Base-by-base conservation (phyloP, 441 rosid genomes). In the Metrosideros polymorpha region DNA sequence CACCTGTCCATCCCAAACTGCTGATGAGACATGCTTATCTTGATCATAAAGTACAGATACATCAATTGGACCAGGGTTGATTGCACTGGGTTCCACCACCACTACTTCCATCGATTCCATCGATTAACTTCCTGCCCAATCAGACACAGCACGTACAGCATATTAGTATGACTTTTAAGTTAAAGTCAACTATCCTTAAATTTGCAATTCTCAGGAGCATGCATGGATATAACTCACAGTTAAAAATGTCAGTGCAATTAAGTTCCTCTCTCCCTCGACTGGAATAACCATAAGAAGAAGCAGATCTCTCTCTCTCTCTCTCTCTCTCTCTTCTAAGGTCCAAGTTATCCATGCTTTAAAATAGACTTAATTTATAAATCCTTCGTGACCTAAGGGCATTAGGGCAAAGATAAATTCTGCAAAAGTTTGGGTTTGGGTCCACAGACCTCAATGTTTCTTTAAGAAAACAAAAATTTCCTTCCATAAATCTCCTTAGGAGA, bases 1-100 rank as follows among this genome's bases (percentile, higher is more conserved):
- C 82, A 96, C 99, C 99, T 97, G 99, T 85, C 99, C 99, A 77
- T 96, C 99, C 99, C 99, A 97, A 87, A 97, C 98, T 55, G 98
- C 99, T 12, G 97, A 90, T 61, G 99, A 97, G 24, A 97, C 99
- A 88, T 97, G 99, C 89, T 95, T 96, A 85, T 96, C 99, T 91
- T 97, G 98, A 92, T 97, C 99, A 89, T 94, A 97, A 25, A 97
- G 94, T 12, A 96, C 90, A 87, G 91, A 87, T 59, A 88, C 93
- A 87, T 95, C 96, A 85, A 97, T 82, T 24, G 99, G 98, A 51
- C 99, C 98, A 35, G 98, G 99, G 93, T 92, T 96, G 47, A 92
- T 87, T 22, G 92, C 87, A 86, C 87, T 84, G 32, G 88, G 86
- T 56, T 93, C 94, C 93, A 92, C 29, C 27, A 27, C 82, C 53